Conservation (phyloP, 2,329 filamentous ascomycete species). For the Laburnicola sp. region DNA sequence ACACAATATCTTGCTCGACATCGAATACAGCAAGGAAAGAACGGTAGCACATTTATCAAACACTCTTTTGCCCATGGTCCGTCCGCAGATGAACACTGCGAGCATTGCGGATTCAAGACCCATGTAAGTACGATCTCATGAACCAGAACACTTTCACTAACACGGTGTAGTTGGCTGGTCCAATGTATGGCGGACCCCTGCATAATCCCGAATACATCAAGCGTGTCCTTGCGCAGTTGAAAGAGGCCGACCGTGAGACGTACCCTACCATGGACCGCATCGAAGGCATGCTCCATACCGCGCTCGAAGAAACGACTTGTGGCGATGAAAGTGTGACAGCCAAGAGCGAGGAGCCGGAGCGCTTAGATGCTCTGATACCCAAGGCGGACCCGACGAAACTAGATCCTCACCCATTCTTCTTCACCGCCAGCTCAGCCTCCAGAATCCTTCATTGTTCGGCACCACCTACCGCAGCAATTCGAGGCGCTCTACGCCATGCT, state of each 20-base stretch:
- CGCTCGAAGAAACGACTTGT: constrained; percentile 70
- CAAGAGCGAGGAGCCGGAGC: constrained; percentile 22
- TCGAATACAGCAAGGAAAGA: constrained; percentile 68
- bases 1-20: constrained; percentile 77
- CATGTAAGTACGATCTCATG: constrained; percentile 53
- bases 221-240: constrained; percentile 72
- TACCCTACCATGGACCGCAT: constrained; percentile 83
- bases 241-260: constrained; percentile 64
- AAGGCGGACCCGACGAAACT: constrained; percentile 46
- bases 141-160: neutral
- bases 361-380: constrained; percentile 45
- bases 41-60: constrained; percentile 71
- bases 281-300: constrained; percentile 88
- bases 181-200: constrained; percentile 91
- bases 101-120: constrained; percentile 83
- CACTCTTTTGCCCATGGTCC: constrained; percentile 75
- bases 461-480: constrained; percentile 75
- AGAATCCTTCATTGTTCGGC: constrained; percentile 78
- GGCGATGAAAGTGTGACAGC: constrained; percentile 27
- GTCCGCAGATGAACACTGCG: constrained; percentile 66
- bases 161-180: constrained; percentile 65
- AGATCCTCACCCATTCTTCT: constrained; percentile 83
- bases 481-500: constrained; percentile 77
- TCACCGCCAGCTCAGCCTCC: constrained; percentile 73
- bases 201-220: constrained; percentile 84